Conservation (phyloP, 192 early-diverging fungal species). For the Geranomyces variabilis region DNA sequence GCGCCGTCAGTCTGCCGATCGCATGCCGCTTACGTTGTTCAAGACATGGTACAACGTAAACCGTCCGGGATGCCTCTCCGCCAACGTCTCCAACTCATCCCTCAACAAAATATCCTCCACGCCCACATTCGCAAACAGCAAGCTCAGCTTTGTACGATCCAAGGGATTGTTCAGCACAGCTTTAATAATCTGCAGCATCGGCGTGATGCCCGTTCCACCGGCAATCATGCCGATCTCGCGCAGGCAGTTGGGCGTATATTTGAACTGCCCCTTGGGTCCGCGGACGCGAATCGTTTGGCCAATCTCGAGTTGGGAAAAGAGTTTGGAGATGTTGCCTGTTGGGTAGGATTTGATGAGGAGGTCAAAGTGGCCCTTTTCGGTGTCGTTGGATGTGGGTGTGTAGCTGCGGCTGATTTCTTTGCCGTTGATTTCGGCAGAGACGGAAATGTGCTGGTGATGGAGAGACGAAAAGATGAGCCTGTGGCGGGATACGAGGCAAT, state of each 20-base stretch:
- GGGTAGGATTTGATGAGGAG: slow-evolving; percentile 92
- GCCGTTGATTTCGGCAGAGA: slow-evolving; percentile 81
- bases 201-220: slow-evolving; percentile 91
- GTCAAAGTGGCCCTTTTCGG: slow-evolving; percentile 86
- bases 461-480: not conserved
- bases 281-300: slow-evolving; percentile 77
- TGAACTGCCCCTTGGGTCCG: slow-evolving; percentile 90
- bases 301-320: slow-evolving; percentile 66
- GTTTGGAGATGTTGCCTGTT: slow-evolving; percentile 75
- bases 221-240: slow-evolving; percentile 88
- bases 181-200: slow-evolving; percentile 94
- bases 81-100: slow-evolving; percentile 79
- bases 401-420: slow-evolving; percentile 86
- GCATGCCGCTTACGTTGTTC: slow-evolving; percentile 62
- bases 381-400: slow-evolving; percentile 85
- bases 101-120: slow-evolving; percentile 86
- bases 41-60: slow-evolving; percentile 83
- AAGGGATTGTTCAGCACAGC: slow-evolving; percentile 80
- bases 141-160: slow-evolving; percentile 82
- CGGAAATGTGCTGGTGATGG: slow-evolving; percentile 73
- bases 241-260: slow-evolving; percentile 81
- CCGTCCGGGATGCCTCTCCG: slow-evolving; percentile 68
- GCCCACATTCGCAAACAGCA: slow-evolving; percentile 93
- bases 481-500: not conserved
- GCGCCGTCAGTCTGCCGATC: no score